phyloP scores from a whole-genome alignment of 2,329 filamentous ascomycete species.

The Lachnellula occidentalis region DNA sequence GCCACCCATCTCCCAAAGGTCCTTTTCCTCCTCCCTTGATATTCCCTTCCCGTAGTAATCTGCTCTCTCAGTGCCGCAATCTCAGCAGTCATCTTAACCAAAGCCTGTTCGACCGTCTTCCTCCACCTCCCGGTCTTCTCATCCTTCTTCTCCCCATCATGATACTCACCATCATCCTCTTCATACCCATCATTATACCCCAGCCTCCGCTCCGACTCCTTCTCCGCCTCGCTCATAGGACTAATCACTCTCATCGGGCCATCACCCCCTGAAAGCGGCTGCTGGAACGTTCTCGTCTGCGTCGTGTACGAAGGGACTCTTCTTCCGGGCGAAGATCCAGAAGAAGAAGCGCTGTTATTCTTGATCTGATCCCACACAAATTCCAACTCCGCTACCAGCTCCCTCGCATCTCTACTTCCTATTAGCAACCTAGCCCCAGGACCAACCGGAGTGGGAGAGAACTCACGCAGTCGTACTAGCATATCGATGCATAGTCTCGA shows the following conservation, averaged over 20 bases:
- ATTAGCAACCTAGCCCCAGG: background rate
- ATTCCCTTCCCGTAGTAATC: slow-evolving; percentile 70
- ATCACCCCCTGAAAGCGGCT: slow-evolving; percentile 45
- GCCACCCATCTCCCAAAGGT: slow-evolving; percentile 64
- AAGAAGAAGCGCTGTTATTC: slow-evolving; percentile 66
- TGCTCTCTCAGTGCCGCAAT: slow-evolving; percentile 89
- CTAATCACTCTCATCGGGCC: slow-evolving; percentile 66
- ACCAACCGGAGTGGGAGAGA: background rate
- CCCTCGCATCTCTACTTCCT: slow-evolving; percentile 62
- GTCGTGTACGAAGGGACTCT: slow-evolving; percentile 27
- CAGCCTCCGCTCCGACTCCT: slow-evolving; percentile 40
- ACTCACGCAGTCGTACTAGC: slow-evolving; percentile 73
- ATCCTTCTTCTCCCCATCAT: slow-evolving; percentile 36
- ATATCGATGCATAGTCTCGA: slow-evolving; percentile 95
- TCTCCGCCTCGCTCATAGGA: slow-evolving; percentile 71
- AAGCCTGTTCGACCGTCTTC: slow-evolving; percentile 73
- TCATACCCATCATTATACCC: slow-evolving; percentile 37
- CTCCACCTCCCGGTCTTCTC: slow-evolving; percentile 60
- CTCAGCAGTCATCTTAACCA: slow-evolving; percentile 87
- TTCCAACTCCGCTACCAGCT: slow-evolving; percentile 90
- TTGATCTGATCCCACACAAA: slow-evolving; percentile 99
- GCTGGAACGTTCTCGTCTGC: slow-evolving; percentile 38
- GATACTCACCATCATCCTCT: slow-evolving; percentile 37
- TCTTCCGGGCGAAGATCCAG: slow-evolving; percentile 49
- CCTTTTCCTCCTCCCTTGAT: slow-evolving; percentile 58